Conservation (phyloP, 2,329 filamentous ascomycete species). For the Phialocephala sp. region DNA sequence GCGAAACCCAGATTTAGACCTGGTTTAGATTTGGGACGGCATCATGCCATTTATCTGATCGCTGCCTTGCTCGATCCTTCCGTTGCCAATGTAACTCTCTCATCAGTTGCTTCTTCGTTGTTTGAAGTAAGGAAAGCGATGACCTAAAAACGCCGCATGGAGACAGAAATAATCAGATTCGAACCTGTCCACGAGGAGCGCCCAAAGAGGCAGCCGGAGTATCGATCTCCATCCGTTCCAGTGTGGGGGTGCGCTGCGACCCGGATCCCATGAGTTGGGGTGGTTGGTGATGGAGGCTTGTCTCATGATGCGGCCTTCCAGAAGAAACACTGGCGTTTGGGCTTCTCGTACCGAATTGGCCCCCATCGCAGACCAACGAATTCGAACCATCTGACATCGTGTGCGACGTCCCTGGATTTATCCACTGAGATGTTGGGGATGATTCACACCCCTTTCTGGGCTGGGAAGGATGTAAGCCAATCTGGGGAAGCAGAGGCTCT, state of each 20-base stretch:
- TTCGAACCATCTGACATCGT: constrained; percentile 28
- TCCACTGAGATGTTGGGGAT: constrained; percentile 19
- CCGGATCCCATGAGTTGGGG: constrained; percentile 12
- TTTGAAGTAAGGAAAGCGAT: constrained; percentile 21
- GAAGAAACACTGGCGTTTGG: constrained; percentile 19
- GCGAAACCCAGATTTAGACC: neutral
- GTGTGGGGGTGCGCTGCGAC: constrained; percentile 18
- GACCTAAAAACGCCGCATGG: constrained; percentile 21
- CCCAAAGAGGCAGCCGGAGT: constrained; percentile 17
- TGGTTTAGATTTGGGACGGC: neutral
- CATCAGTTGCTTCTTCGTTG: constrained; percentile 17
- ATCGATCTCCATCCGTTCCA: constrained; percentile 12
- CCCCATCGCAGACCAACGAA: constrained; percentile 29
- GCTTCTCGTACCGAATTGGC: constrained; percentile 10
- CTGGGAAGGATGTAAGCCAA: constrained; percentile 6
- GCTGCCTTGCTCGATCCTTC: neutral
- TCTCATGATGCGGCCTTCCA: constrained; percentile 23
- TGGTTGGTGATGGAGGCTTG: constrained; percentile 14
- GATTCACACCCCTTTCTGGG: constrained; percentile 15
- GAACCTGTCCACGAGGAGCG: constrained; percentile 20
- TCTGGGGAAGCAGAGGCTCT: constrained; percentile 22
- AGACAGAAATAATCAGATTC: constrained; percentile 17
- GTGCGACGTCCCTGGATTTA: constrained; percentile 22
- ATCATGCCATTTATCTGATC: neutral
- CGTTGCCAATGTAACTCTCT: constrained; percentile 3